Conservation (phyloP, 2,329 filamentous ascomycete species). For the Karstenula rhodostoma region DNA sequence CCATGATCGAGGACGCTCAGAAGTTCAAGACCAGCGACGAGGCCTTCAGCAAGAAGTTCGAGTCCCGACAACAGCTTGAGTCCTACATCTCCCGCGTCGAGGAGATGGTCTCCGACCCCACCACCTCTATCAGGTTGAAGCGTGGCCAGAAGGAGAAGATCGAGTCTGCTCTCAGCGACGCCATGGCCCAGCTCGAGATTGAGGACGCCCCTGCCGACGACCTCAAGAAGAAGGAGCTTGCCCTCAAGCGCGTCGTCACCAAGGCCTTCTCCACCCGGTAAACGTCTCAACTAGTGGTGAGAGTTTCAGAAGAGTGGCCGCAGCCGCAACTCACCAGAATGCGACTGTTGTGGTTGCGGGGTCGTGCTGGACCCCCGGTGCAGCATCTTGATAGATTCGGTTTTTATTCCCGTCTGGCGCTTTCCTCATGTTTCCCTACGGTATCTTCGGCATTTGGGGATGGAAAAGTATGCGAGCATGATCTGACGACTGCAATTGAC, state of each 20-base stretch:
- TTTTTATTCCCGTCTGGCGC: conserved; percentile 38
- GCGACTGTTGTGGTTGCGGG: conserved; percentile 26
- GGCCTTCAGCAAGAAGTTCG: conserved; percentile 99
- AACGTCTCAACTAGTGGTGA: conserved; percentile 25
- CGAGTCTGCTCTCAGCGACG: conserved; percentile 93
- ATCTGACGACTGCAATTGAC: conserved; percentile 23
- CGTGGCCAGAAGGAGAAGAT: conserved; percentile 99
- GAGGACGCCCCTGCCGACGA: conserved; percentile 92
- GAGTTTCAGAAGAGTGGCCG: conserved; percentile 27
- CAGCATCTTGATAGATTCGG: conserved; percentile 47
- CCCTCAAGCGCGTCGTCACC: conserved; percentile 96
- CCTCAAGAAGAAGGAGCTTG: conserved; percentile 99
- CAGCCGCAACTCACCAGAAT: conserved; percentile 40
- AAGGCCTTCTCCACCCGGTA: conserved; percentile 97
- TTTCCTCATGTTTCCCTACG: conserved; percentile 26
- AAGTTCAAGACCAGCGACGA: conserved; percentile 99
- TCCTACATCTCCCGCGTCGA: conserved; percentile 98
- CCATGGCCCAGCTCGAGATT: conserved; percentile 96
- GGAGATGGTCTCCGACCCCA: conserved; percentile 98
- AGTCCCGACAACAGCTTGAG: conserved; percentile 99
- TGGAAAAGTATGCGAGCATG: conserved; percentile 25
- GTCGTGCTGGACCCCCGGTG: conserved; percentile 38
- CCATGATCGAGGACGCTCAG: conserved; percentile 96
- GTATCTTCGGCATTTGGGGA: conserved; percentile 22
- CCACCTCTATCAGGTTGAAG: conserved; percentile 96